Percentiles rank a stretch among this genome's conserved stretches.
Conservation (phyloP, 441 rosid genomes). For the Corymbia citriodora region DNA sequence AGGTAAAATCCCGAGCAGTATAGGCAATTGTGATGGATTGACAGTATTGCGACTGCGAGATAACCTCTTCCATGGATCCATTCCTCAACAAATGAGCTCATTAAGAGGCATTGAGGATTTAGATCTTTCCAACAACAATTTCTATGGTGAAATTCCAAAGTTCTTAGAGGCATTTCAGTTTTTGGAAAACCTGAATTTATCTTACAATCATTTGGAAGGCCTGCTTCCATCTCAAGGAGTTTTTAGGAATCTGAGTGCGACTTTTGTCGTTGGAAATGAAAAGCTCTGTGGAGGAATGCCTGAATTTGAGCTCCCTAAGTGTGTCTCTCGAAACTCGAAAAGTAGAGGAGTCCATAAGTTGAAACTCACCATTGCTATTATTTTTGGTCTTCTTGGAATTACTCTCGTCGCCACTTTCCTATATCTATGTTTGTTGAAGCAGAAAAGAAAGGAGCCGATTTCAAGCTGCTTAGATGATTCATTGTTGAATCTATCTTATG, state of each 20-base stretch:
- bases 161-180: background rate
- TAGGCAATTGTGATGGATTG: background rate
- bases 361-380: background rate
- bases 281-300: background rate
- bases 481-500: background rate
- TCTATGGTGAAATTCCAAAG: background rate
- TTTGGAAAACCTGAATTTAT: background rate
- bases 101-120: background rate
- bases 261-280: background rate
- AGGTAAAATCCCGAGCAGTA: background rate
- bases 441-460: background rate
- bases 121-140: background rate
- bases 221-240: background rate
- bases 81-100: background rate
- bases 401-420: background rate
- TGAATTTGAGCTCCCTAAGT: background rate
- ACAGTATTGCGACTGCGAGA: background rate
- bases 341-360: background rate
- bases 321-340: background rate
- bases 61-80: background rate
- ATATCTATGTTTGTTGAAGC: background rate
- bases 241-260: background rate
- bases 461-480: background rate
- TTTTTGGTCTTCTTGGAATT: background rate
- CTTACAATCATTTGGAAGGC: background rate